A percentile compares a stretch with the other conserved stretches of the same genome.
These are phyloP conservation scores for Clonostachys solani DNA, from an alignment of 2,329 filamentous ascomycete species.

Conservation along the genomic window DNA sequence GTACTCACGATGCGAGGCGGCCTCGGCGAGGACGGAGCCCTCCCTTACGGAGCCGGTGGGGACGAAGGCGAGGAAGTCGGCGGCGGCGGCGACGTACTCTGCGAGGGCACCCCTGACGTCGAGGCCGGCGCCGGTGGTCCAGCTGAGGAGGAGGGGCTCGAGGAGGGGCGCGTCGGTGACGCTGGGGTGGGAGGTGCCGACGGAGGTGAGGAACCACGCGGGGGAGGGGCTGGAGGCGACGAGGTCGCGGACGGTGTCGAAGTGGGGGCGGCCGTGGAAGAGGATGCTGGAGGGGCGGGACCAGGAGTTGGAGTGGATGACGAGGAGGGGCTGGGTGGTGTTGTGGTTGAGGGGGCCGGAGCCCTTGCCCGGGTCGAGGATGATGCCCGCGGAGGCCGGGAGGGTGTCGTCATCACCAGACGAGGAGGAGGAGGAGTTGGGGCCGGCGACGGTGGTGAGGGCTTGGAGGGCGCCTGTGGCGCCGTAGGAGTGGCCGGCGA, in stretches of 20 bases:
- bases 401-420: constrained; percentile 6
- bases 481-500: constrained; percentile 63
- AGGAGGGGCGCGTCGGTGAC: constrained; percentile 65
- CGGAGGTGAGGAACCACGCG: constrained; percentile 50
- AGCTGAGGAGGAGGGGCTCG: constrained; percentile 54
- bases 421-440: not conserved
- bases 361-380: constrained; percentile 62
- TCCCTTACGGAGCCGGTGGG: constrained; percentile 33
- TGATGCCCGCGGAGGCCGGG: constrained; percentile 53
- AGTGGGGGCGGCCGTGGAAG: constrained; percentile 62
- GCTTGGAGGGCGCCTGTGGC: constrained; percentile 60
- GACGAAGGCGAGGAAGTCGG: constrained; percentile 51
- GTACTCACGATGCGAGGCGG: constrained; percentile 35
- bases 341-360: constrained; percentile 58
- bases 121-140: constrained; percentile 58
- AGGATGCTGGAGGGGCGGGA: constrained; percentile 42
- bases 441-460: constrained; percentile 38
- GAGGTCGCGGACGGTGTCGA: constrained; percentile 56
- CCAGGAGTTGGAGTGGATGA: constrained; percentile 64
- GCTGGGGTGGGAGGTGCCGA: constrained; percentile 56
- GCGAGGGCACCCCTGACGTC: constrained; percentile 49
- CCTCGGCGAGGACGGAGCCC: constrained; percentile 39
- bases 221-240: constrained; percentile 34
- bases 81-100: constrained; percentile 56
- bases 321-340: constrained; percentile 51